These are phyloP conservation scores for Pichia norvegensis DNA, from an alignment of 1,139 yeast genomes.

Conservation along the genomic window DNA sequence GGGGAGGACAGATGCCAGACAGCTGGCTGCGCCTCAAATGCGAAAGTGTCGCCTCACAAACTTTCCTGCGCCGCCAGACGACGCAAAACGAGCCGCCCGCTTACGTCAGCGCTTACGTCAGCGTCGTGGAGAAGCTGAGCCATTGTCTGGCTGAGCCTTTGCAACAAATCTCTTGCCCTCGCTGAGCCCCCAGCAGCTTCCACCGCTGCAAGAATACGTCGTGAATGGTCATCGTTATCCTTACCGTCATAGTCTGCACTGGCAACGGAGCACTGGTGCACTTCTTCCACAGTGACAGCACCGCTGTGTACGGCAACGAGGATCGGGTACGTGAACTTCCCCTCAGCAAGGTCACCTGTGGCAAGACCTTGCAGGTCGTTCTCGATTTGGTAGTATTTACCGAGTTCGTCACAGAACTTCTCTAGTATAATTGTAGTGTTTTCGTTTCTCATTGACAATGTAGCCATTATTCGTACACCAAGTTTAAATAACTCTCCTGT, in stretches of 20 bases:
- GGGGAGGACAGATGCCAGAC: background rate
- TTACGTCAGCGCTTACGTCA: background rate
- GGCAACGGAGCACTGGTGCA: background rate
- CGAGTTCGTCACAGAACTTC: conserved; percentile 68
- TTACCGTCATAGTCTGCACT: no score
- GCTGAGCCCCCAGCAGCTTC: background rate
- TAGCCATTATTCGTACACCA: conserved; percentile 51
- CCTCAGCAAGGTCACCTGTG: conserved; percentile 85
- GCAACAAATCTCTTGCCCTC: background rate
- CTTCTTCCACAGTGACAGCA: background rate
- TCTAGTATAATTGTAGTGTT: conserved; percentile 28
- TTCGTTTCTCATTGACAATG: background rate
- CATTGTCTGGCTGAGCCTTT: background rate
- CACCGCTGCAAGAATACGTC: background rate
- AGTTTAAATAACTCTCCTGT: conserved; percentile 84
- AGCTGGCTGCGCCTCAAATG: no score
- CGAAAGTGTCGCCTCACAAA: no score
- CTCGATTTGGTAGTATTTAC: conserved; percentile 72
- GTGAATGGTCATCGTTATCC: background rate
- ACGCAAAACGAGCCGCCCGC: background rate
- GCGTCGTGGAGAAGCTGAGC: background rate
- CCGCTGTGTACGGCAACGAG: background rate
- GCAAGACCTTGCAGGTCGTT: conserved; percentile 71
- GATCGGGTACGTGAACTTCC: conserved; percentile 80
- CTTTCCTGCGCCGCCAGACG: no score